phyloP scores from a whole-genome alignment of 2,329 filamentous ascomycete genomes.

The Hirsutella minnesotensis region DNA sequence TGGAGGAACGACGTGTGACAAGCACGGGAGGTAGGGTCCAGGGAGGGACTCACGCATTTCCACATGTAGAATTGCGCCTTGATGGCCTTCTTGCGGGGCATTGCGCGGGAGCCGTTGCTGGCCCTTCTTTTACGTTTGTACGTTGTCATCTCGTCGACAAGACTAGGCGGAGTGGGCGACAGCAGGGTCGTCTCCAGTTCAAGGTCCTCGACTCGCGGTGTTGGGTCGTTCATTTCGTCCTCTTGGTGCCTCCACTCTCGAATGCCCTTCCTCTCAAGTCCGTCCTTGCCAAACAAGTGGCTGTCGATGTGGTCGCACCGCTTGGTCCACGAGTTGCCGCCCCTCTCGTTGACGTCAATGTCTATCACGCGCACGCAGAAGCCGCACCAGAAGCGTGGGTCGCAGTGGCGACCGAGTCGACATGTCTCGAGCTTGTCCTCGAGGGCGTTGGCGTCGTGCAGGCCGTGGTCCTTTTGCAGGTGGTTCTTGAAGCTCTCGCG shows the following conservation, averaged over 20 bases:
- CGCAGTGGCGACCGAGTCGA: conserved; percentile 52
- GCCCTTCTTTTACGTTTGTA: conserved; percentile 5
- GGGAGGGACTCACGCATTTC: conserved; percentile 16
- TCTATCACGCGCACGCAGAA: conserved; percentile 55
- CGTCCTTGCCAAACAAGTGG: conserved; percentile 47
- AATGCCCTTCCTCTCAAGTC: conserved; percentile 28
- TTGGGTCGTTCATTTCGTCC: too few species aligned
- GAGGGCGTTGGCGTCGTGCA: conserved; percentile 17
- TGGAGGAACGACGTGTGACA: too few species aligned
- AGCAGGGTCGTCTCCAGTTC: too few species aligned
- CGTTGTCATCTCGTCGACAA: too few species aligned
- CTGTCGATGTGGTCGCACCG: conserved; percentile 63
- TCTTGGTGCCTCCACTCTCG: conserved; percentile 41
- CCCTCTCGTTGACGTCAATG: conserved; percentile 28
- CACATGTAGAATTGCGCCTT: conserved; percentile 13
- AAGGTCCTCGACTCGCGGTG: too few species aligned
- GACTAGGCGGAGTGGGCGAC: too few species aligned
- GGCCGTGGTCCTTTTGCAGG: conserved; percentile 38
- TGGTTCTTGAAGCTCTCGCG: conserved; percentile 50
- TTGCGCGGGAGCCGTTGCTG: conserved; percentile 1
- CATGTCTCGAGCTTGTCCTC: conserved; percentile 37
- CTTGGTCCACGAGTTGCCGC: conserved; percentile 40
- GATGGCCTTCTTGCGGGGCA: conserved; percentile 5
- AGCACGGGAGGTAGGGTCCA: neutral
- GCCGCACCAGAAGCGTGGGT: conserved; percentile 72